These are phyloP conservation scores for Russula dissimulans DNA, from an alignment of 768 basidiomycete species.

Conservation along the genomic window DNA sequence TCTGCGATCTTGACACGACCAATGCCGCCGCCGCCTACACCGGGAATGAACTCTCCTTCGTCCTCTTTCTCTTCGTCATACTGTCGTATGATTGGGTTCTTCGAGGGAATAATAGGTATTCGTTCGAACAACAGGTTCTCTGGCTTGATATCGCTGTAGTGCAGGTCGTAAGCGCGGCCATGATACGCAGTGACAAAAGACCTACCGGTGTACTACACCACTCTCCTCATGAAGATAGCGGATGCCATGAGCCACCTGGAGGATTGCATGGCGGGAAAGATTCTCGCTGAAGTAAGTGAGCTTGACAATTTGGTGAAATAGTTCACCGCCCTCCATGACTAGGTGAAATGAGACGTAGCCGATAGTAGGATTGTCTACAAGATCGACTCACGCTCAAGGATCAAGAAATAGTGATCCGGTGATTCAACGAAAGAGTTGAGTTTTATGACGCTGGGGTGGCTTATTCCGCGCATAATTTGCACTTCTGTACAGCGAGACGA, in stretches of 20 bases:
- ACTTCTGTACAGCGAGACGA: constrained; percentile 55
- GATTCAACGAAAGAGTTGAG: constrained; percentile 90
- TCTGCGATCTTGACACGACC: constrained; percentile 98
- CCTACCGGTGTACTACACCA: constrained; percentile 86
- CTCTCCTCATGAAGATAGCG: constrained; percentile 95
- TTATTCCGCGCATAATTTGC: constrained; percentile 94
- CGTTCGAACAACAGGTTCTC: constrained; percentile 93
- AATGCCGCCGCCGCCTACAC: constrained; percentile 93
- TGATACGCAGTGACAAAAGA: constrained; percentile 2
- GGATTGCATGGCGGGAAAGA: constrained; percentile 92
- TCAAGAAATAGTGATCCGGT: constrained; percentile 85
- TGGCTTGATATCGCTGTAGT: constrained; percentile 82
- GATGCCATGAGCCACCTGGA: constrained; percentile 92
- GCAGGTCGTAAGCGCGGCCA: neutral
- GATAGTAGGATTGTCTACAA: neutral
- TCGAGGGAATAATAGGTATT: constrained; percentile 86
- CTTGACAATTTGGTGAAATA: constrained; percentile 99
- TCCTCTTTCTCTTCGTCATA: constrained; percentile 99
- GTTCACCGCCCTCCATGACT: constrained; percentile 97
- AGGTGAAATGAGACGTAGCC: neutral
- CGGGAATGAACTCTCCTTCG: constrained; percentile 90
- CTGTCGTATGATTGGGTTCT: constrained; percentile 60
- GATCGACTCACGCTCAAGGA: constrained; percentile 68
- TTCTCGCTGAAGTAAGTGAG: constrained; percentile 98
- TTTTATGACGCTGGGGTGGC: constrained; percentile 89